phyloP scores from a whole-genome alignment of 805 yeast species.

The Candida insectorum region DNA sequence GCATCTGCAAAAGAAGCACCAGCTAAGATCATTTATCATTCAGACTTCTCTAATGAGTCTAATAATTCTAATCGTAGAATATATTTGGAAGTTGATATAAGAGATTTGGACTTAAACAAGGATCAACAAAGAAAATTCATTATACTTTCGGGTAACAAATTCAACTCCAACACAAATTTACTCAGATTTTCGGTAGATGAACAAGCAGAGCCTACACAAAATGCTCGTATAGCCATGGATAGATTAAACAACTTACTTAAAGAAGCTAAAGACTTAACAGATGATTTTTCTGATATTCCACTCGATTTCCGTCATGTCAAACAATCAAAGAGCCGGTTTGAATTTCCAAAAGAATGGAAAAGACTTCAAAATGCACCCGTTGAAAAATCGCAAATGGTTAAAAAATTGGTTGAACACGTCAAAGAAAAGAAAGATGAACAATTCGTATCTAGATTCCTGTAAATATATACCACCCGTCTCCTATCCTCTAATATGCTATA shows the following conservation, averaged over 20 bases:
- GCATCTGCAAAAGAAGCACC: constrained; percentile 45
- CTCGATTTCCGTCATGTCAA: constrained; percentile 72
- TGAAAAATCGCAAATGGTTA: constrained; percentile 32
- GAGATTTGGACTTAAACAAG: constrained; percentile 50
- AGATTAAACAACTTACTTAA: constrained; percentile 56
- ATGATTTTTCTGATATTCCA: constrained; percentile 74
- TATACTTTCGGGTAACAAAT: constrained; percentile 75
- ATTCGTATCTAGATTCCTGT: constrained; percentile 19
- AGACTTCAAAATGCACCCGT: constrained; percentile 65
- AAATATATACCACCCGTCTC: background rate
- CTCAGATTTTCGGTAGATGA: constrained; percentile 64
- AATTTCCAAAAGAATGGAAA: constrained; percentile 79
- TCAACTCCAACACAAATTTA: constrained; percentile 54
- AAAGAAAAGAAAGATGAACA: constrained; percentile 30
- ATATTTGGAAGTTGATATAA: constrained; percentile 50
- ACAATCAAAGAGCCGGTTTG: constrained; percentile 31
- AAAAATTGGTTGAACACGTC: constrained; percentile 29
- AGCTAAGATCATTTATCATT: constrained; percentile 60
- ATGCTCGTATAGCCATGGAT: constrained; percentile 69
- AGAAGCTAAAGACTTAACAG: constrained; percentile 63
- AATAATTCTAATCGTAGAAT: constrained; percentile 68
- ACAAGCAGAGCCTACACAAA: constrained; percentile 79
- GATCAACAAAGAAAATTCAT: constrained; percentile 69
- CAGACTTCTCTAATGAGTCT: constrained; percentile 73
- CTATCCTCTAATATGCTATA: too few relatives aligned